Base-by-base conservation (phyloP, 768 basidiomycete species). In the Kwoniella sp. region DNA sequence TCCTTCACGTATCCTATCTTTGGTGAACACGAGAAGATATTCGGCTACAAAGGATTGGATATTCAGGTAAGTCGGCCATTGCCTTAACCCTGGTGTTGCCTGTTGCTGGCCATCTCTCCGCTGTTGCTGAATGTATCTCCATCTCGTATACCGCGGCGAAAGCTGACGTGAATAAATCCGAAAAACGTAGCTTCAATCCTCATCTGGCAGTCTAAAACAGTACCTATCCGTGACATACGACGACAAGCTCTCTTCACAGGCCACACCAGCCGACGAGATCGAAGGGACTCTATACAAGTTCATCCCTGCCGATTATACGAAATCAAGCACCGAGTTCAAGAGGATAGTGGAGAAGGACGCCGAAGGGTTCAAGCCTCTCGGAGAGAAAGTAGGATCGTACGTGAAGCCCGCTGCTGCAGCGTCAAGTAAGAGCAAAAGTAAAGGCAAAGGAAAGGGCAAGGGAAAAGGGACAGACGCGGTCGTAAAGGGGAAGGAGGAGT, bases 1-100 rank as follows among this genome's bases (percentile, higher is more conserved):
- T 82, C 84, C 2, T 99, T 98, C 83, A 97, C 95, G 0, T 99
- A 99, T 82, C 93, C 95, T 4, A 93, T 99, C 74, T 97, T 88
- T 76, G 95, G 95, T 58, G 92, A 97, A 73, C 90, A 95, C 58
- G 93, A 99, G 82, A 93, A 89, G 82, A 89, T 98, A 61, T 97
- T 95, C 78, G 95, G 95, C 1, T 98, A 96, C 82, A 85, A 87
- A 67, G 89, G 89, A 74, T 84, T 99, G 34, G 79, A 85, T 28
- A 89, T 98, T 72, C 87, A 95, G 77, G 93, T 96, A 76, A 67
- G 88, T 81, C 20, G 41, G 20, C 15, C n/a, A n/a, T n/a, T n/a
- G n/a, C n/a, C n/a, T n/a, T n/a, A n/a, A n/a, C n/a, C n/a, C n/a
- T n/a, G n/a, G n/a, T n/a, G n/a, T n/a, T n/a, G n/a, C n/a, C n/a